Percentiles rank a stretch among this genome's conserved stretches.
Conservation (phyloP, 306 rosid genomes). For the Macrotyloma uniflorum region DNA sequence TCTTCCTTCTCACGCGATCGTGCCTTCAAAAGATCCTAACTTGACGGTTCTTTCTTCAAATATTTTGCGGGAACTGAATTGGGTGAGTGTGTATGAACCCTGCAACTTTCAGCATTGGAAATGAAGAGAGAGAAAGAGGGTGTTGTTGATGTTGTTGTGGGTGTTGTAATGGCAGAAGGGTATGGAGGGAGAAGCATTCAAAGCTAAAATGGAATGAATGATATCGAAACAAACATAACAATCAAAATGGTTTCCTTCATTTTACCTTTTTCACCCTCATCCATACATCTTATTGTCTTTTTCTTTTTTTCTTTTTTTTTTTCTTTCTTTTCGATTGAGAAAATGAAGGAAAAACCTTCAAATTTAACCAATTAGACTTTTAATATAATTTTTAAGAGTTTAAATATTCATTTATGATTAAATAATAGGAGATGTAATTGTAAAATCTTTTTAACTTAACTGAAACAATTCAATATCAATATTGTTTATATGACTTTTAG, state of each 20-base stretch:
- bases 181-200: slow-evolving; percentile 56
- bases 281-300: neutral
- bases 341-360: slow-evolving; percentile 10
- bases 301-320: neutral
- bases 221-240: neutral
- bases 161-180: slow-evolving; percentile 1
- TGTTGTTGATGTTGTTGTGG: neutral
- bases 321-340: slow-evolving; percentile 1
- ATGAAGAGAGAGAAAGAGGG: slow-evolving; percentile 1
- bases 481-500: too few relatives aligned
- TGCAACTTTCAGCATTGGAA: slow-evolving; percentile 42
- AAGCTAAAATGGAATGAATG: slow-evolving; percentile 26
- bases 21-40: slow-evolving; percentile 15
- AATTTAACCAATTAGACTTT: neutral
- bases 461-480: too few relatives aligned
- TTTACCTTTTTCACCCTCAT: slow-evolving; percentile 30
- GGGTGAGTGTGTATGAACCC: slow-evolving; percentile 1
- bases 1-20: neutral
- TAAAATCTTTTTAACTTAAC: too few relatives aligned
- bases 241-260: neutral
- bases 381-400: too few relatives aligned
- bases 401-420: too few relatives aligned
- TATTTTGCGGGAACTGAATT: neutral
- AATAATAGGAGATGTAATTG: too few relatives aligned
- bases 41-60: slow-evolving; percentile 14